These are phyloP conservation scores for Calonectria naviculata DNA, from an alignment of 2,329 filamentous ascomycete genomes.

Conservation along the genomic window DNA sequence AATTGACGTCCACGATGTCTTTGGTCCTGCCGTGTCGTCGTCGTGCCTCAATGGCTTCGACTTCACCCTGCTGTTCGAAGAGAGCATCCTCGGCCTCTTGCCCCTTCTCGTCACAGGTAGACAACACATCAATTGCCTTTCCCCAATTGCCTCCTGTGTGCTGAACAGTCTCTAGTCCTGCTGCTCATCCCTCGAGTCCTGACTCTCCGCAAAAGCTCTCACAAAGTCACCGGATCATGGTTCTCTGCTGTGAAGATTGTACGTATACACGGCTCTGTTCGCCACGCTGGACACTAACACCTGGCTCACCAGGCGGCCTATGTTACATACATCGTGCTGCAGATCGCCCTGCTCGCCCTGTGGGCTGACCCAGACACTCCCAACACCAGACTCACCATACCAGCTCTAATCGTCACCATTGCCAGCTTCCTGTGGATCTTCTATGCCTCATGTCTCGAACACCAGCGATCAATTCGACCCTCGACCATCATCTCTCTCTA, in stretches of 20 bases:
- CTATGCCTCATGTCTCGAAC: slow-evolving; percentile 27
- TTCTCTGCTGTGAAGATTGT: background rate
- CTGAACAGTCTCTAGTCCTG: background rate
- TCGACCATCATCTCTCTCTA: slow-evolving; percentile 31
- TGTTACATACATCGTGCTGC: background rate
- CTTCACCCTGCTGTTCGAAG: background rate
- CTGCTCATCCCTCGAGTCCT: background rate
- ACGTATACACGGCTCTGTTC: background rate
- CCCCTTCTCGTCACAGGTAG: background rate
- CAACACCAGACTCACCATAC: background rate
- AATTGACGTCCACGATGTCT: background rate
- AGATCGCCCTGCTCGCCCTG: background rate
- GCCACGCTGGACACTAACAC: background rate
- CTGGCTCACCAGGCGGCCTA: background rate
- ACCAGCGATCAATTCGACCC: slow-evolving; percentile 30
- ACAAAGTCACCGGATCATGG: background rate
- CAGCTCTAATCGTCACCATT: background rate
- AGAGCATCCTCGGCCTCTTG: background rate
- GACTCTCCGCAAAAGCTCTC: background rate
- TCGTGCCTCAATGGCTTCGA: background rate
- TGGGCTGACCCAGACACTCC: background rate
- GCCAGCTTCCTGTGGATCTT: background rate
- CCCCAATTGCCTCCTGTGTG: background rate
- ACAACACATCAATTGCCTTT: background rate
- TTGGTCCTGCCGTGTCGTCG: background rate